Percentiles rank a stretch among this genome's conserved stretches.
These are phyloP conservation scores for Aspergillus sparsus DNA, from an alignment of 495 filamentous ascomycete species.

Conservation along the genomic window DNA sequence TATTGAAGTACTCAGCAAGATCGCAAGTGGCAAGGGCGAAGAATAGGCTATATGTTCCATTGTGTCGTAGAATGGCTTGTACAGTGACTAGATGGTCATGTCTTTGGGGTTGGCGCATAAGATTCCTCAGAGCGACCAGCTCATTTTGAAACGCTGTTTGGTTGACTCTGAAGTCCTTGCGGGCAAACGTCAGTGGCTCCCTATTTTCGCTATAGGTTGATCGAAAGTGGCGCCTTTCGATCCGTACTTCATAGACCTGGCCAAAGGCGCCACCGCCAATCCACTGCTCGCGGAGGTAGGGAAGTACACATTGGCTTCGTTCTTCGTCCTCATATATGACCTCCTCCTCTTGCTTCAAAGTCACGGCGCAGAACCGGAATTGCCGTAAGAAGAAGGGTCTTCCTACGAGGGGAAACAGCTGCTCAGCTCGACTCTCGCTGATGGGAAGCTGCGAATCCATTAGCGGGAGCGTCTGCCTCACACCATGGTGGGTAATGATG, in stretches of 20 bases:
- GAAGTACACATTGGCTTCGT: constrained; percentile 16
- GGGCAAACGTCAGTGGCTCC: constrained; percentile 13
- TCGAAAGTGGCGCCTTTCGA: constrained; percentile 18
- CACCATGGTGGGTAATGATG: not conserved
- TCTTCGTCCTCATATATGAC: constrained; percentile 16
- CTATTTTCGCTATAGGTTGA: not conserved
- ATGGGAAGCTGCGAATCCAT: constrained; percentile 19
- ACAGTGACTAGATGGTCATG: constrained; percentile 21
- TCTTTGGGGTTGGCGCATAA: constrained; percentile 14
- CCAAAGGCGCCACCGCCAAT: constrained; percentile 22
- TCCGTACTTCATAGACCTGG: constrained; percentile 20
- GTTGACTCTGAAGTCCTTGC: constrained; percentile 23
- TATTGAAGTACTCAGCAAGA: constrained; percentile 19
- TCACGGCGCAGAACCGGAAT: constrained; percentile 24
- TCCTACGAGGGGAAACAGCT: constrained; percentile 7
- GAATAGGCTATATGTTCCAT: constrained; percentile 21
- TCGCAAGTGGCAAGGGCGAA: constrained; percentile 23
- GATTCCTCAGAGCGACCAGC: constrained; percentile 13
- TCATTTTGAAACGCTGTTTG: constrained; percentile 16
- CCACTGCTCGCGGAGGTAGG: constrained; percentile 17
- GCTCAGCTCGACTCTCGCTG: constrained; percentile 1
- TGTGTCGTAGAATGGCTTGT: constrained; percentile 22
- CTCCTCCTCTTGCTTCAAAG: constrained; percentile 14
- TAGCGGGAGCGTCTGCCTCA: not conserved
- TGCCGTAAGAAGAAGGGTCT: constrained; percentile 20